Conservation (phyloP, 257 asterid species). For the Przewalskia tangutica region DNA sequence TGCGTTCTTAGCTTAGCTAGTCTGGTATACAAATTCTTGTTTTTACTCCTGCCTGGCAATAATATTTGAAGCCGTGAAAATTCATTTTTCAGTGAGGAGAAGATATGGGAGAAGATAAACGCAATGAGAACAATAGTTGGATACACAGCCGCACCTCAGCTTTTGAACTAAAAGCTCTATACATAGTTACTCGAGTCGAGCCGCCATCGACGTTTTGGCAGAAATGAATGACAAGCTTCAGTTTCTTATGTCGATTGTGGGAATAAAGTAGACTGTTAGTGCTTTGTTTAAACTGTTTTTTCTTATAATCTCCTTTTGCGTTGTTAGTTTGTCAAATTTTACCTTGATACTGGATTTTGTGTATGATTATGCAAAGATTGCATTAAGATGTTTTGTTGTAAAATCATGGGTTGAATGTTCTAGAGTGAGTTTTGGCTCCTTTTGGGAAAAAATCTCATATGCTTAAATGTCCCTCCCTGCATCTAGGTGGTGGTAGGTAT, state of each 20-base stretch:
- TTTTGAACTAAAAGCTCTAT: constrained; percentile 59
- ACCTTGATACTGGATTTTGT: not conserved
- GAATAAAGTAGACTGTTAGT: constrained; percentile 27
- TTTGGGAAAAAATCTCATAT: not conserved
- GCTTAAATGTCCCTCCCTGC: not conserved
- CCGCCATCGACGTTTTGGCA: constrained; percentile 34
- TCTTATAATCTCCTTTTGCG: not conserved
- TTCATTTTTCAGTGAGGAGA: constrained; percentile 16
- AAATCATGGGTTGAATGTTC: not conserved
- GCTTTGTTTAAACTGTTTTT: not conserved
- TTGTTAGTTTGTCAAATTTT: not conserved
- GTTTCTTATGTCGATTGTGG: constrained; percentile 71
- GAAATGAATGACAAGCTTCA: constrained; percentile 38
- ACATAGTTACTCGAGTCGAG: constrained; percentile 61
- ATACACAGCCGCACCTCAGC: constrained; percentile 27
- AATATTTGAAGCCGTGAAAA: not conserved
- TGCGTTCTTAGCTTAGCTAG: not conserved
- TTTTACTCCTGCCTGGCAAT: not conserved
- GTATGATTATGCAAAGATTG: not conserved
- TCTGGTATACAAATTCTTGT: not conserved
- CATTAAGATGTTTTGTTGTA: not conserved
- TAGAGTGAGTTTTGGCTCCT: not conserved
- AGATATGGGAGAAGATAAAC: constrained; percentile 55
- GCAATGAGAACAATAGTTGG: constrained; percentile 61
- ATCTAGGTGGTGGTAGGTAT: not conserved